Evolutionary conservation across 352 stramenopile species (phyloP).

Genomic region (Globisporangium yorkense): DNA sequence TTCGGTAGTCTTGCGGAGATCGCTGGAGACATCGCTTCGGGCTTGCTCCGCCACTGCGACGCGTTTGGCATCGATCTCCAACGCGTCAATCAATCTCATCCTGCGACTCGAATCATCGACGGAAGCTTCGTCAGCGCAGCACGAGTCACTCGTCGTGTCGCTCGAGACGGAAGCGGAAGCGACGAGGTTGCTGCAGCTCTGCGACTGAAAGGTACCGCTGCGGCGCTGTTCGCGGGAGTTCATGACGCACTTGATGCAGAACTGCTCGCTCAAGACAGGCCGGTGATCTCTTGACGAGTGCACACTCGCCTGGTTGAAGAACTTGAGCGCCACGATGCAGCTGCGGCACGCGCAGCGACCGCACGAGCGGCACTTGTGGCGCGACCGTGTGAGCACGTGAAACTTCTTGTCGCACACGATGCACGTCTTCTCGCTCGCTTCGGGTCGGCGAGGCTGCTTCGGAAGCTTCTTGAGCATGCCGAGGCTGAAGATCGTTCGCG

Average conservation of each 20-base stretch:
- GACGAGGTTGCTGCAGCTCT: neutral
- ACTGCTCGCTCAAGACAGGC: conserved; percentile 9
- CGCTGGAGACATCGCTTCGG: neutral
- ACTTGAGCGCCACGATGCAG: conserved; percentile 18
- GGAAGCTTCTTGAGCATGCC: conserved; percentile 9
- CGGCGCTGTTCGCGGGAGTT: conserved; percentile 11
- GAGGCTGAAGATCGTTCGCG: conserved; percentile 9
- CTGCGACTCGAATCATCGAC: neutral
- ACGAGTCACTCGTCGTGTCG: conserved; percentile 4
- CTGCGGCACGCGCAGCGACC: conserved; percentile 14
- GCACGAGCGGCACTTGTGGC: conserved; percentile 12
- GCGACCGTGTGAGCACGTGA: conserved; percentile 16
- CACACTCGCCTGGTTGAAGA: conserved; percentile 11
- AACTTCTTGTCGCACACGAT: conserved; percentile 25
- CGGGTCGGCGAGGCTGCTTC: neutral
- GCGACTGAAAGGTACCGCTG: neutral
- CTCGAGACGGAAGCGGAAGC: neutral
- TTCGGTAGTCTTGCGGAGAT: neutral
- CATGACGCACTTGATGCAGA: conserved; percentile 20
- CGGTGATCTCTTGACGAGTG: conserved; percentile 2
- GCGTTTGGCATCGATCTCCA: neutral
- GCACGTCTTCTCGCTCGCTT: conserved; percentile 10
- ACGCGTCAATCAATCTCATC: neutral
- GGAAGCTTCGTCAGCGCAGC: conserved; percentile 1
- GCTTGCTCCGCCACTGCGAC: neutral